Evolutionary conservation across 805 yeast genomes (phyloP).

Genomic region (Barnettozyma sp.): DNA sequence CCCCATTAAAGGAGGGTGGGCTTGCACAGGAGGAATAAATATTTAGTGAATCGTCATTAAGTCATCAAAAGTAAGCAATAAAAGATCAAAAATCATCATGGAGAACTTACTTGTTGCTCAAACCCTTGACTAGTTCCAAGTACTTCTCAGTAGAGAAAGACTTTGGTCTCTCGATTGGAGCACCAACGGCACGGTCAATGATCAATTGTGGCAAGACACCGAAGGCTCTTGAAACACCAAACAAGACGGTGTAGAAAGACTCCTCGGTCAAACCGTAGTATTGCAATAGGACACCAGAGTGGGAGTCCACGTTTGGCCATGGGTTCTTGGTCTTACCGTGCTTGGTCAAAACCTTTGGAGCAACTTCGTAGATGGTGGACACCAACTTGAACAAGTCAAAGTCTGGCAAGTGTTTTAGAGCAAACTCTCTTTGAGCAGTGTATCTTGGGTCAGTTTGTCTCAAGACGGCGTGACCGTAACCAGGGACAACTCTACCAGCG

Average conservation of each 20-base stretch:
- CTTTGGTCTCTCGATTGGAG: conserved; percentile 84
- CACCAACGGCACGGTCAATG: conserved; percentile 76
- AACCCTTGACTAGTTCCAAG: conserved; percentile 63
- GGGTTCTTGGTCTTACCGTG: conserved; percentile 92
- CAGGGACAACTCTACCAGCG: conserved; percentile 81
- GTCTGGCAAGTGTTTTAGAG: conserved; percentile 68
- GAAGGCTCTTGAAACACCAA: conserved; percentile 82
- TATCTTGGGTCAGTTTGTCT: conserved; percentile 88
- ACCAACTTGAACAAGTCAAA: conserved; percentile 75
- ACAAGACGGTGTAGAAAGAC: conserved; percentile 77
- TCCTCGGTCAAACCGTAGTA: conserved; percentile 80
- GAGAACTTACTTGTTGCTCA: conserved; percentile 22
- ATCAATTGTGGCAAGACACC: conserved; percentile 84
- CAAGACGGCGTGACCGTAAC: conserved; percentile 83
- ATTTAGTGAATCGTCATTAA: conserved; percentile 9
- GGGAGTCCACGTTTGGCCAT: conserved; percentile 89
- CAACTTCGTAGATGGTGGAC: conserved; percentile 70
- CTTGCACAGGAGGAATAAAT: conserved; percentile 8
- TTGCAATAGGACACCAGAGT: conserved; percentile 79
- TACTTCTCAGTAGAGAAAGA: conserved; percentile 92
- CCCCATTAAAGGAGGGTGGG: too few relatives aligned
- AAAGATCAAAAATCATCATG: neutral
- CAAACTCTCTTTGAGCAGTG: conserved; percentile 81
- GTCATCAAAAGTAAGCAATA: conserved; percentile 12
- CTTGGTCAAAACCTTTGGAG: conserved; percentile 71